Percentiles rank a stretch among this genome's conserved stretches.
These are phyloP conservation scores for Solanum hybrid DNA, from an alignment of 305 asterid genomes.

Conservation along the genomic window DNA sequence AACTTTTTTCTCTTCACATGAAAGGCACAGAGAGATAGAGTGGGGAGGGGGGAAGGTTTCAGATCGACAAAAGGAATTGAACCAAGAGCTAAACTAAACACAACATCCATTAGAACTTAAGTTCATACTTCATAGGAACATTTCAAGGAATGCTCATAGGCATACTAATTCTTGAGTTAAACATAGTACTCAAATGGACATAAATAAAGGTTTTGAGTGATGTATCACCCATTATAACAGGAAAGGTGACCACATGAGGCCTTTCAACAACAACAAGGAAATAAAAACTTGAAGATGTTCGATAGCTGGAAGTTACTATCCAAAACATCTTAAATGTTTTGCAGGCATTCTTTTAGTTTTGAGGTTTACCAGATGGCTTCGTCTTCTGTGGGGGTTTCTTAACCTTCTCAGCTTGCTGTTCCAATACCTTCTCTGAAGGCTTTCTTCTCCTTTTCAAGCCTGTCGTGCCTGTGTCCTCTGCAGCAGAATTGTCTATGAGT, in stretches of 20 bases:
- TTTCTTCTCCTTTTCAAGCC: conserved; percentile 48
- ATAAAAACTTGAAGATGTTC: not conserved
- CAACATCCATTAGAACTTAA: not conserved
- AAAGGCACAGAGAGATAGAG: not conserved
- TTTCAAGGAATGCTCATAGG: not conserved
- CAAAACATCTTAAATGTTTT: not conserved
- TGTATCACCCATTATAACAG: not conserved
- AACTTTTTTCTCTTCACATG: not conserved
- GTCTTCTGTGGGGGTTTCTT: conserved; percentile 38
- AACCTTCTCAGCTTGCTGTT: conserved; percentile 46
- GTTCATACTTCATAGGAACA: not conserved
- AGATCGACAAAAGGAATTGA: not conserved
- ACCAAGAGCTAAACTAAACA: not conserved
- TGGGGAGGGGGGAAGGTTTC: not conserved
- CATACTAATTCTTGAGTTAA: not conserved
- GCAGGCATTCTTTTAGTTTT: conserved; percentile 18
- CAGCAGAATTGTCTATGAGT: conserved; percentile 30
- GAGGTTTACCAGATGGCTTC: conserved; percentile 31
- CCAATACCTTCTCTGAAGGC: conserved; percentile 61
- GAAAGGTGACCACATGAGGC: not conserved
- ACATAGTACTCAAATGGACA: not conserved
- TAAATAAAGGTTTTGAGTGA: not conserved
- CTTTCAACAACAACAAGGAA: not conserved
- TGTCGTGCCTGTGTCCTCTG: conserved; percentile 62
- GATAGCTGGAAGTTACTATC: not conserved